Percentiles rank a stretch among this genome's conserved stretches.
These are phyloP conservation scores for Monosporascus sp. DNA, from an alignment of 2,329 filamentous ascomycete species.

Conservation along the genomic window DNA sequence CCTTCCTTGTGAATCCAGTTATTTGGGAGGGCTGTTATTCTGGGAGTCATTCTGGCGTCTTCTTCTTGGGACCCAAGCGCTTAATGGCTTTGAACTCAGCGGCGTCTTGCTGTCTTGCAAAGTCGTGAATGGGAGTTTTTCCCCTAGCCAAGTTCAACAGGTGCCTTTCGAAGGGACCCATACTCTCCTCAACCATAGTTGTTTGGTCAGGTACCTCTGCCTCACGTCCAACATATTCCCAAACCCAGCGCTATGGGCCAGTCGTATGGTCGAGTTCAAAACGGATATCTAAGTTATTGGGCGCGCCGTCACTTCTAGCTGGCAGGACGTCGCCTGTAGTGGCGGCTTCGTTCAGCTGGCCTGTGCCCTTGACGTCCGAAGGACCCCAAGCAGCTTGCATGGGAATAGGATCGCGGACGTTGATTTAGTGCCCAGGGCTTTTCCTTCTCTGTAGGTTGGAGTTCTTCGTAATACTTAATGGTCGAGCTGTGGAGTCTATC, in stretches of 20 bases:
- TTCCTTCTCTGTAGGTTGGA: slow-evolving; percentile 15
- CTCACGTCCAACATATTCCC: slow-evolving; percentile 47
- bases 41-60: not conserved
- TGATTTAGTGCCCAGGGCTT: slow-evolving; percentile 37
- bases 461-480: slow-evolving; percentile 35
- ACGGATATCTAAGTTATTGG: not conserved
- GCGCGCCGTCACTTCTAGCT: not conserved
- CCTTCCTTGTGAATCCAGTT: not conserved
- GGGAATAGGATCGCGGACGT: slow-evolving; percentile 31
- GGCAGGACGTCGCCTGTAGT: not conserved
- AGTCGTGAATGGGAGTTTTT: slow-evolving; percentile 38
- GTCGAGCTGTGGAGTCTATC: slow-evolving; percentile 28
- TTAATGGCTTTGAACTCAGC: slow-evolving; percentile 15
- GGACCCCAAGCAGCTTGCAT: slow-evolving; percentile 17
- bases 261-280: not conserved
- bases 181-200: slow-evolving; percentile 47
- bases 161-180: slow-evolving; percentile 49
- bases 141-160: slow-evolving; percentile 41
- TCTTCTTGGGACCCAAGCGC: slow-evolving; percentile 4
- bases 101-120: slow-evolving; percentile 29
- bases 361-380: slow-evolving; percentile 2
- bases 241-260: slow-evolving; percentile 42
- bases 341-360: slow-evolving; percentile 14
- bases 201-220: slow-evolving; percentile 34
- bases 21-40: not conserved